Conservation (phyloP, 306 rosid genomes). For the Argentina anserina region DNA sequence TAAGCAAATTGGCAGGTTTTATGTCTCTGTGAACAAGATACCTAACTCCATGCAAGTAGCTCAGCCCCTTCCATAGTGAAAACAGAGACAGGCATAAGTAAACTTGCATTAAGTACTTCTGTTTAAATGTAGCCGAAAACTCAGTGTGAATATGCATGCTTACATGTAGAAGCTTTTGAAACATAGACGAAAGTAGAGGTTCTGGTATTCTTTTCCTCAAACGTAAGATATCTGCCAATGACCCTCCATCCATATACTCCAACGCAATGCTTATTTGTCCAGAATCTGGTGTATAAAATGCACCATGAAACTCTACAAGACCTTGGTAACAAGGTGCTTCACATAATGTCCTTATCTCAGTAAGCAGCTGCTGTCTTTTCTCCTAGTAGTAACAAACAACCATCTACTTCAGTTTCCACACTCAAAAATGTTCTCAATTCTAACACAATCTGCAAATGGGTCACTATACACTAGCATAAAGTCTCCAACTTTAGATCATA, state of each 20-base stretch:
- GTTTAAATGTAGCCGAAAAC: not conserved
- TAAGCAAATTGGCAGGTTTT: constrained; percentile 91
- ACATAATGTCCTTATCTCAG: constrained; percentile 90
- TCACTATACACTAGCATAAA: constrained; percentile 5
- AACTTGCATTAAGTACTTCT: not conserved
- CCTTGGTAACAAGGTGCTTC: constrained; percentile 95
- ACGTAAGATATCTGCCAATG: constrained; percentile 78
- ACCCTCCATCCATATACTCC: constrained; percentile 99
- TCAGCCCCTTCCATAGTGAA: constrained; percentile 63
- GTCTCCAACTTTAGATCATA: not conserved
- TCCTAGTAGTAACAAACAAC: constrained; percentile 43
- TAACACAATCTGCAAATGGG: not conserved
- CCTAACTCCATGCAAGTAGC: constrained; percentile 84
- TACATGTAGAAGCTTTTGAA: constrained; percentile 84
- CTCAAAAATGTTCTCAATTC: not conserved
- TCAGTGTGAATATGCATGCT: not conserved
- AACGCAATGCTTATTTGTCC: constrained; percentile 97
- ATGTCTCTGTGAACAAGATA: constrained; percentile 96
- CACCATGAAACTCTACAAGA: constrained; percentile 96
- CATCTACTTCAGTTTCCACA: not conserved
- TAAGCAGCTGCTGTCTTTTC: constrained; percentile 93
- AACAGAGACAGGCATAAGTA: constrained; percentile 11
- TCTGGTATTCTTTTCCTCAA: constrained; percentile 66
- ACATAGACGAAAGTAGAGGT: constrained; percentile 79
- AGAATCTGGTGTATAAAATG: constrained; percentile 94